Percentiles rank a stretch among this genome's conserved stretches.
Evolutionary conservation across 495 filamentous ascomycete genomes (phyloP).

Genomic region (Aspergillus mulundensis): DNA sequence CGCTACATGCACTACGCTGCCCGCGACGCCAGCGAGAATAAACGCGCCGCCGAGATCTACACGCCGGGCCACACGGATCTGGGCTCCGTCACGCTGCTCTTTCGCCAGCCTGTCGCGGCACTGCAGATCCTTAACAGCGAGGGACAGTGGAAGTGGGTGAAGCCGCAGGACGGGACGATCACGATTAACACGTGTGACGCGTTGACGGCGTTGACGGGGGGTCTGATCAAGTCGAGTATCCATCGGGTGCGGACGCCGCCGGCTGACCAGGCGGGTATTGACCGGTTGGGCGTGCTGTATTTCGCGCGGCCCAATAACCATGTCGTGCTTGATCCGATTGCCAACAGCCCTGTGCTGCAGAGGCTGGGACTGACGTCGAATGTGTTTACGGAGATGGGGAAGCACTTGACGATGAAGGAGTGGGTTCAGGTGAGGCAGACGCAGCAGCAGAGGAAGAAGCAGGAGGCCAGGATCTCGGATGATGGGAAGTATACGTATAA

Average conservation of each 20-base stretch:
- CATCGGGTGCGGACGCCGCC: conserved; percentile 51
- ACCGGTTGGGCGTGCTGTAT: conserved; percentile 48
- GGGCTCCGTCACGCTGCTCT: conserved; percentile 40
- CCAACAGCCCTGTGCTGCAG: conserved; percentile 39
- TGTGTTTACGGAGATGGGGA: conserved; percentile 29
- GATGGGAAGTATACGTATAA: conserved; percentile 36
- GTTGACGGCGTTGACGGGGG: conserved; percentile 43
- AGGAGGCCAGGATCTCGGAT: conserved; percentile 34
- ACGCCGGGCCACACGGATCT: conserved; percentile 38
- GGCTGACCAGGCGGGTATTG: conserved; percentile 46
- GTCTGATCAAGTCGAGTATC: conserved; percentile 48
- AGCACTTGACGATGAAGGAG: conserved; percentile 32
- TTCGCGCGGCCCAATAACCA: conserved; percentile 41
- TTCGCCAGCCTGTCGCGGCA: conserved; percentile 47
- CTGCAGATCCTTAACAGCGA: conserved; percentile 41
- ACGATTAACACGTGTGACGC: conserved; percentile 52
- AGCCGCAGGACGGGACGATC: conserved; percentile 46
- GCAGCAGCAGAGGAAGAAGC: conserved; percentile 41
- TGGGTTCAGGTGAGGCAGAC: conserved; percentile 36
- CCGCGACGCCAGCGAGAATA: conserved; percentile 40
- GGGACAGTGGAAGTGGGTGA: conserved; percentile 39
- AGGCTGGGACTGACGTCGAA: conserved; percentile 36
- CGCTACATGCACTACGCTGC: conserved; percentile 52
- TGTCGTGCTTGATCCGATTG: conserved; percentile 38
- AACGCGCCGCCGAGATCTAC: conserved; percentile 29